phyloP scores from a whole-genome alignment of 2,329 filamentous ascomycete species.

The Massarina eburnea region DNA sequence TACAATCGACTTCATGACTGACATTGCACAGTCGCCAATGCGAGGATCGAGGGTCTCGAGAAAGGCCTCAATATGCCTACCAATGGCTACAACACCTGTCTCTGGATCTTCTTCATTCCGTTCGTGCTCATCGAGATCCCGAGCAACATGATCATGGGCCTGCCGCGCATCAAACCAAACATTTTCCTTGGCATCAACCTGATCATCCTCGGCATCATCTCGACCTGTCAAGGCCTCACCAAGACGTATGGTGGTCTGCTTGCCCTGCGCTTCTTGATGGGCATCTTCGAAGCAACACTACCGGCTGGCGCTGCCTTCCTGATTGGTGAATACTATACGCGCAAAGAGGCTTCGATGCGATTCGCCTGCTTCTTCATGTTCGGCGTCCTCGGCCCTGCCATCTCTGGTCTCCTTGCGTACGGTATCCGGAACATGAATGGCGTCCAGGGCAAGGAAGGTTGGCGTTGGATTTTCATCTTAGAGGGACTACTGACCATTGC shows the following conservation, averaged over 20 bases:
- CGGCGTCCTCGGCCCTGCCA: slow-evolving; percentile 56
- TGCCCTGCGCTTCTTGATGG: slow-evolving; percentile 34
- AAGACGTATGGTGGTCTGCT: slow-evolving; percentile 30
- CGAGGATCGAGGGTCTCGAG: slow-evolving; percentile 57
- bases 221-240: slow-evolving; percentile 34
- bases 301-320: slow-evolving; percentile 34
- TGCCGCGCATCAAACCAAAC: slow-evolving; percentile 64
- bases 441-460: slow-evolving; percentile 26
- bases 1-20: slow-evolving; percentile 1
- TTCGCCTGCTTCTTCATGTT: slow-evolving; percentile 56
- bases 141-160: slow-evolving; percentile 76
- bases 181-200: slow-evolving; percentile 81
- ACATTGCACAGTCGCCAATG: slow-evolving; percentile 63
- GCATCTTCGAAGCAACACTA: slow-evolving; percentile 35
- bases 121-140: slow-evolving; percentile 77
- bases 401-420: slow-evolving; percentile 57
- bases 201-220: slow-evolving; percentile 64
- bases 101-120: slow-evolving; percentile 84
- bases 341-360: slow-evolving; percentile 56
- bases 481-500: slow-evolving; percentile 58
- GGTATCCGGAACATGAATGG: slow-evolving; percentile 39
- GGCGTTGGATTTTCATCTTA: slow-evolving; percentile 59
- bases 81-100: slow-evolving; percentile 68
- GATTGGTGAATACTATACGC: slow-evolving; percentile 48
- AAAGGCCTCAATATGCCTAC: slow-evolving; percentile 63